Conservation (phyloP, 768 basidiomycete genomes). For the Mycena epipterygia region DNA sequence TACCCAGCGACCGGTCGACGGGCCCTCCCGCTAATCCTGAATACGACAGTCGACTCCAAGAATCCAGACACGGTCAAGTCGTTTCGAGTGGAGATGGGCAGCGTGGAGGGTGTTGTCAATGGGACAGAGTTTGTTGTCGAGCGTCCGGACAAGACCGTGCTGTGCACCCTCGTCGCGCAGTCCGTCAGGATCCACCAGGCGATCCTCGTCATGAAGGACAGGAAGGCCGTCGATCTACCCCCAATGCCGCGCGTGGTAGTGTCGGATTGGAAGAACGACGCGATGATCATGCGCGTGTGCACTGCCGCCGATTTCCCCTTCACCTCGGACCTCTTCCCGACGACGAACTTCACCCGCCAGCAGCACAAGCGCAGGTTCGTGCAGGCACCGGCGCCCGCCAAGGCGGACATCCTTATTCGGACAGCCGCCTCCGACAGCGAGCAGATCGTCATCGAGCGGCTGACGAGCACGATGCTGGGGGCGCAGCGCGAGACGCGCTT, state of each 20-base stretch:
- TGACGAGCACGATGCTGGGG: not conserved
- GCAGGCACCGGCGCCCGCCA: not conserved
- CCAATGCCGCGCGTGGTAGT: not conserved
- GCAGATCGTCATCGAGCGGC: not conserved
- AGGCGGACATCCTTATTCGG: not conserved
- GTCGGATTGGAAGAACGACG: slow-evolving; percentile 9
- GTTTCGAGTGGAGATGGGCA: not conserved
- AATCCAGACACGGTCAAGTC: not conserved
- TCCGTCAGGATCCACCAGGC: not conserved
- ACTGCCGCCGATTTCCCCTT: not conserved
- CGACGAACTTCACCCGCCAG: not conserved
- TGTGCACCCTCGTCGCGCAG: slow-evolving; percentile 1
- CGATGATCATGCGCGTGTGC: slow-evolving; percentile 12
- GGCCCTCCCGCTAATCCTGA: not conserved
- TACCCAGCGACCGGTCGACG: not conserved
- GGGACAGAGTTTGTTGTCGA: slow-evolving; percentile 5
- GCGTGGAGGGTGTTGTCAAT: slow-evolving; percentile 14
- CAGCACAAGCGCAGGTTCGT: not conserved
- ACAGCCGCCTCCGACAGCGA: not conserved
- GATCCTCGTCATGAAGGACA: too few relatives aligned
- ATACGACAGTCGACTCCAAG: not conserved
- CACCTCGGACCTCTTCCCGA: not conserved
- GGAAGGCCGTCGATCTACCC: not conserved
- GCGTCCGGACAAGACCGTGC: not conserved
- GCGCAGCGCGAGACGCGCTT: not conserved